Evolutionary conservation across 1,284 basidiomycete genomes (phyloP).

Genomic region (Leccinum pachyderme): DNA sequence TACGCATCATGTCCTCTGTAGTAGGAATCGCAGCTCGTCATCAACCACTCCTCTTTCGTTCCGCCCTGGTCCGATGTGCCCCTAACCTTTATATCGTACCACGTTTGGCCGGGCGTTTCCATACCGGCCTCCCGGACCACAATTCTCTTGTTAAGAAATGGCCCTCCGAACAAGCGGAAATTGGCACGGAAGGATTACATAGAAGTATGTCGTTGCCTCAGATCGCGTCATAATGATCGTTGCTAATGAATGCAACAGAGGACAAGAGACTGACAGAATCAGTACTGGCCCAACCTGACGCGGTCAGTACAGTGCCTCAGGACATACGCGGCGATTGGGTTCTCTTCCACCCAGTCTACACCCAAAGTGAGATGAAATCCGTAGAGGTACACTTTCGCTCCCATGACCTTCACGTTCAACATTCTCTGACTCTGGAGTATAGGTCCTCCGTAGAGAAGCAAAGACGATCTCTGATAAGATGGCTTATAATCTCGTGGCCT

Average conservation of each 20-base stretch:
- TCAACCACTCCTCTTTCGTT: conserved; percentile 7
- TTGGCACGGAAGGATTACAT: conserved; percentile 34
- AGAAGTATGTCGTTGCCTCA: conserved; percentile 14
- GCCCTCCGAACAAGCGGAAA: conserved; percentile 20
- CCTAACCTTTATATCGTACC: conserved; percentile 3
- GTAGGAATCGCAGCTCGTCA: conserved; percentile 12
- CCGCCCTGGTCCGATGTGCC: conserved; percentile 11
- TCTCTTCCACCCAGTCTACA: conserved; percentile 81
- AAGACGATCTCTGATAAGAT: conserved; percentile 72
- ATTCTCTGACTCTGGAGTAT: conserved; percentile 2
- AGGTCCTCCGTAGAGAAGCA: conserved; percentile 72
- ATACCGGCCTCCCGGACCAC: conserved; percentile 24
- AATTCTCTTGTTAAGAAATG: conserved; percentile 27
- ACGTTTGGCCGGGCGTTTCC: conserved; percentile 19
- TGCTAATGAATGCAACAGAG: conserved; percentile 19
- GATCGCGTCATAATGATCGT: not conserved
- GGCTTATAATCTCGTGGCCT: conserved; percentile 61
- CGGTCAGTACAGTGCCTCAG: conserved; percentile 43
- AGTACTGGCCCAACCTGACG: conserved; percentile 25
- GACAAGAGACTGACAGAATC: conserved; percentile 23
- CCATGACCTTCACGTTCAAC: not conserved
- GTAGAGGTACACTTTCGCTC: conserved; percentile 52
- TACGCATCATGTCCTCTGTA: conserved; percentile 25
- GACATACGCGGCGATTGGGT: conserved; percentile 76
- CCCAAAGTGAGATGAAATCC: conserved; percentile 72